These are phyloP conservation scores for Coelastrella sp. DNA, from an alignment of 139 green algal species.

Conservation along the genomic window DNA sequence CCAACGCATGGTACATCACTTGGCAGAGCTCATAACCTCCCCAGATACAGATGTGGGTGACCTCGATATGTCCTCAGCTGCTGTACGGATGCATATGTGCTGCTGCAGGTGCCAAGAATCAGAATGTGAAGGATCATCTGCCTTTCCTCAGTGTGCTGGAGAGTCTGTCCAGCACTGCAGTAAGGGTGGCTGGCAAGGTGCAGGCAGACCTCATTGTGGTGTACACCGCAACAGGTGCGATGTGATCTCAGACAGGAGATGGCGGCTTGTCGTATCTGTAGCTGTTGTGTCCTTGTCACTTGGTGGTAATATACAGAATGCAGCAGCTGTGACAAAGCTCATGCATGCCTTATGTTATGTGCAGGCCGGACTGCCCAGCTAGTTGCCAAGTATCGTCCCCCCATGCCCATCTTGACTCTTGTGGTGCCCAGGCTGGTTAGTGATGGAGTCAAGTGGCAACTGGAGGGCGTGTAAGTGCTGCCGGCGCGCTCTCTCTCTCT, in stretches of 20 bases:
- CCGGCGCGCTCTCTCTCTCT: too few species aligned
- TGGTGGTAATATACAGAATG: too few species aligned
- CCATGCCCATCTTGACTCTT: conserved; percentile 90
- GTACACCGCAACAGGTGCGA: conserved; percentile 43
- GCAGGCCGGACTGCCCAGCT: conserved; percentile 80
- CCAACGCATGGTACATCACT: too few species aligned
- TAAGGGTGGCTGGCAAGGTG: conserved; percentile 9
- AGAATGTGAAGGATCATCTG: not conserved
- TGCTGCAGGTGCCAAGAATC: not conserved
- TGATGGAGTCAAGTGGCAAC: conserved; percentile 83
- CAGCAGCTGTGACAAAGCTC: too few species aligned
- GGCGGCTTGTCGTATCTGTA: not conserved
- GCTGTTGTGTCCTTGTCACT: not conserved
- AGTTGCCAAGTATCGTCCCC: conserved; percentile 88
- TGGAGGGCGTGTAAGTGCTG: conserved; percentile 71
- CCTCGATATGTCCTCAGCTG: too few species aligned
- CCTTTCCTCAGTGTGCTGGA: conserved; percentile 33
- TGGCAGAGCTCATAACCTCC: too few species aligned
- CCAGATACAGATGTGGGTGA: too few species aligned
- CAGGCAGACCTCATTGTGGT: conserved; percentile 42
- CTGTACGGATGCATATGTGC: not conserved
- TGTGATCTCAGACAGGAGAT: not conserved
- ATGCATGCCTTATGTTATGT: too few species aligned
- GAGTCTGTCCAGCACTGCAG: conserved; percentile 38
- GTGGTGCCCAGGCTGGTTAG: conserved; percentile 87